These are phyloP conservation scores for Xylariaceae sp. DNA, from an alignment of 2,329 filamentous ascomycete species.

Conservation along the genomic window DNA sequence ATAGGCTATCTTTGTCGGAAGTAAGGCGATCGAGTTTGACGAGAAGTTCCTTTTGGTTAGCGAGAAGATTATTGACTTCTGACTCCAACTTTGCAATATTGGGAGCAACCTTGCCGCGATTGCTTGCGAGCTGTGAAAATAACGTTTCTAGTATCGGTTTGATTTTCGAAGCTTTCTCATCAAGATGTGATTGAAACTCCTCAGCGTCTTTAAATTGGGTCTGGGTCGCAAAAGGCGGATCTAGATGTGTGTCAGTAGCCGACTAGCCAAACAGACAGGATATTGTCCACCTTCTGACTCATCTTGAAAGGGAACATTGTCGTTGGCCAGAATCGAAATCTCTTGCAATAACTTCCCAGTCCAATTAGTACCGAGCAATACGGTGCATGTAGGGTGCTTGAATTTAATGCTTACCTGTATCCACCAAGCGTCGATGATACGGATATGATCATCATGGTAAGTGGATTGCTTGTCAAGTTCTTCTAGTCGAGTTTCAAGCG, in stretches of 20 bases:
- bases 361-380: conserved; percentile 4
- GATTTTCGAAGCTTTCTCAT: conserved; percentile 70
- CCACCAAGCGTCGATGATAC: conserved; percentile 90
- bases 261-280: background rate
- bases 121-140: conserved; percentile 52
- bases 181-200: conserved; percentile 78
- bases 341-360: conserved; percentile 56
- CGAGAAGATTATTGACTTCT: conserved; percentile 70
- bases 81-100: conserved; percentile 70
- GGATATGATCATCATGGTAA: conserved; percentile 88
- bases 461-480: conserved; percentile 73
- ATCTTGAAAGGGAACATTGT: conserved; percentile 42
- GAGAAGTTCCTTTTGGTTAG: conserved; percentile 76
- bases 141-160: conserved; percentile 68
- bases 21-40: conserved; percentile 71
- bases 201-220: conserved; percentile 59
- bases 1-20: conserved; percentile 77
- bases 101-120: conserved; percentile 54
- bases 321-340: conserved; percentile 55
- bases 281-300: conserved; percentile 40
- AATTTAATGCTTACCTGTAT: conserved; percentile 63
- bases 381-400: background rate
- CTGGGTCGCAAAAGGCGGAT: conserved; percentile 53
- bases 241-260: conserved; percentile 37
- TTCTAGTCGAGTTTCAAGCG: conserved; percentile 74